Evolutionary conservation across 2,329 filamentous ascomycete species (phyloP).

Genomic region (Aspergillus sp.): DNA sequence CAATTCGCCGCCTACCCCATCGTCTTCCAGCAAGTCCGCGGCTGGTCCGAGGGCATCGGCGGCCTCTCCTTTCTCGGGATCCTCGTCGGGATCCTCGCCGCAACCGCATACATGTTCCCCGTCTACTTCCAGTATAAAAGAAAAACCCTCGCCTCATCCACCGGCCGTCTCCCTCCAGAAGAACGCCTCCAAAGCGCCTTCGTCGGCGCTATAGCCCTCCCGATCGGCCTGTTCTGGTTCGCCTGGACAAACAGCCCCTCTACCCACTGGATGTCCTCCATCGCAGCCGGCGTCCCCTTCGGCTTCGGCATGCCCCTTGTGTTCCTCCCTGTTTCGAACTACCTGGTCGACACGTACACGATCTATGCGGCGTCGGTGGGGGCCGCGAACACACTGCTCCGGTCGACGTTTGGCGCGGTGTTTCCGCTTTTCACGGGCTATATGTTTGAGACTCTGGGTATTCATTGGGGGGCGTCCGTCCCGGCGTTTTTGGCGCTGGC

Average conservation of each 20-base stretch:
- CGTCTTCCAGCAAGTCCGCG: neutral
- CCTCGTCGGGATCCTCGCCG: neutral
- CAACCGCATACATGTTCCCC: neutral
- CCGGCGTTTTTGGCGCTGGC: constrained; percentile 55
- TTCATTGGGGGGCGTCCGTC: constrained; percentile 63
- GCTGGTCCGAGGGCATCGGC: neutral
- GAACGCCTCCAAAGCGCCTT: neutral
- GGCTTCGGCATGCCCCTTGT: neutral
- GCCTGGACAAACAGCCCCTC: constrained; percentile 1
- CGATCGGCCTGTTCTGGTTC: constrained; percentile 11
- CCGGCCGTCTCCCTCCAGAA: neutral
- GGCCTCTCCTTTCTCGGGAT: neutral
- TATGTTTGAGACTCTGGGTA: constrained; percentile 64
- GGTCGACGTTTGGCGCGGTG: constrained; percentile 44
- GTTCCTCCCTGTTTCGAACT: neutral
- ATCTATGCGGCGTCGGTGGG: constrained; percentile 39
- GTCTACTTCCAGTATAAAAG: neutral
- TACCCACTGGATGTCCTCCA: neutral
- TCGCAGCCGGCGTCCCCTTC: neutral
- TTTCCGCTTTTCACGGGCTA: constrained; percentile 51
- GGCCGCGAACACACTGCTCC: constrained; percentile 43
- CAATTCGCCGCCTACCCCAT: constrained; percentile 1
- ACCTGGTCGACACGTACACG: too few species aligned
- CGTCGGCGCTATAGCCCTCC: neutral
- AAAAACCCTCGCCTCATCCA: neutral